phyloP scores from a whole-genome alignment of 306 rosid genomes.

The Fragaria iinumae region DNA sequence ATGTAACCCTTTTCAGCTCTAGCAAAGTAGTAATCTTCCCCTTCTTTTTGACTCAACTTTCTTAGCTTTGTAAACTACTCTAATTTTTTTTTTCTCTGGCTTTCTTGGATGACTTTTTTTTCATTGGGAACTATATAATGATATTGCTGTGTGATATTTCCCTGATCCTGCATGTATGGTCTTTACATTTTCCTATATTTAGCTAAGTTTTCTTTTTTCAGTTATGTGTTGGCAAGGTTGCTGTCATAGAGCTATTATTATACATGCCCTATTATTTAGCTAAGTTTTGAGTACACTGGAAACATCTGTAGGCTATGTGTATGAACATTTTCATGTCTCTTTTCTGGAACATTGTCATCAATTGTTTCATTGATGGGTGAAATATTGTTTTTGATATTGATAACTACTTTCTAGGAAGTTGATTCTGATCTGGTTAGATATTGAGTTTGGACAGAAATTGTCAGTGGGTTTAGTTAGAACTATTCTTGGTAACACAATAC shows the following conservation, averaged over 20 bases:
- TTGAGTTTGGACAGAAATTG: not conserved
- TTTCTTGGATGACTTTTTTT: not conserved
- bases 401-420: not conserved
- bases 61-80: conserved; percentile 16
- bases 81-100: not conserved
- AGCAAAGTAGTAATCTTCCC: conserved; percentile 27
- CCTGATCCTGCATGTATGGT: conserved; percentile 16
- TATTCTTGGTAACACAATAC: not conserved
- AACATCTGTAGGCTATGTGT: not conserved
- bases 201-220: conserved; percentile 13
- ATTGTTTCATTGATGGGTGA: not conserved
- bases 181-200: conserved; percentile 39
- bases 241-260: conserved; percentile 5
- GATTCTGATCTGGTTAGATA: not conserved
- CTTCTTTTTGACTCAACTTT: conserved; percentile 58
- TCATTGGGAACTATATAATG: conserved; percentile 11
- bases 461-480: not conserved
- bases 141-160: conserved; percentile 18
- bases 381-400: not conserved
- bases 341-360: not conserved
- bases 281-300: not conserved
- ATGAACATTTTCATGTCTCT: not conserved
- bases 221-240: not conserved
- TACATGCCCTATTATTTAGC: not conserved
- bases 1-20: conserved; percentile 44